Evolutionary conservation across 2,329 filamentous ascomycete species (phyloP).

Genomic region (Monascus ruber): DNA sequence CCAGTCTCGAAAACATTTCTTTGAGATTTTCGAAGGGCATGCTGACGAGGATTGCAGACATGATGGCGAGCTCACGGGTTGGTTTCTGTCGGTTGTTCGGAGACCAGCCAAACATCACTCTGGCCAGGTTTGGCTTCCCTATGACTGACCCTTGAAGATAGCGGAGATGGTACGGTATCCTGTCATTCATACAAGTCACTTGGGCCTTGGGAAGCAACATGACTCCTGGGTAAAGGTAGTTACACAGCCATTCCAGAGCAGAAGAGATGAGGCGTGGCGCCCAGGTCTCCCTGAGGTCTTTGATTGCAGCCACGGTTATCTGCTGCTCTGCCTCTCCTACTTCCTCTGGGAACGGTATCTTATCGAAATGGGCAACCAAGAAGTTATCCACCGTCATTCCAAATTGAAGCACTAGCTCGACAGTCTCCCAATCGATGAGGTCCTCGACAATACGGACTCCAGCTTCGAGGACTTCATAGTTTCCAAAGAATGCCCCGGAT

Average conservation of each 20-base stretch:
- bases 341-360: conserved; percentile 1
- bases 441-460: conserved; percentile 15
- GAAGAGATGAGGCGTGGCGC: conserved; percentile 5
- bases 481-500: conserved; percentile 18
- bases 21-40: conserved; percentile 16
- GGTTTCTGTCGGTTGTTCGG: conserved; percentile 6
- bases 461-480: conserved; percentile 10
- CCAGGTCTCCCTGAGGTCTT: conserved; percentile 6
- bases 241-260: conserved; percentile 14
- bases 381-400: conserved; percentile 12
- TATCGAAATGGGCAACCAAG: conserved; percentile 6
- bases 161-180: conserved; percentile 13
- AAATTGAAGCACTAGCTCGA: conserved; percentile 19
- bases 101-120: conserved; percentile 12
- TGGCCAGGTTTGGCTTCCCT: conserved; percentile 9
- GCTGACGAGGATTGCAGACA: conserved; percentile 17
- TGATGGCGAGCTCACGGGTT: conserved; percentile 6
- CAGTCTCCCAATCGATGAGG: conserved; percentile 16
- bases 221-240: conserved; percentile 11
- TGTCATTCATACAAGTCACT: conserved; percentile 10
- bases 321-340: conserved; percentile 1
- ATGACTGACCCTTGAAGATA: conserved; percentile 3
- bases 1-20: conserved; percentile 10
- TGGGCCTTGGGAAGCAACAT: conserved; percentile 14
- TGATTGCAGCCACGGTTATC: conserved; percentile 1